Evolutionary conservation across 2,329 filamentous ascomycete genomes (phyloP).

Genomic region (Talaromyces islandicus): DNA sequence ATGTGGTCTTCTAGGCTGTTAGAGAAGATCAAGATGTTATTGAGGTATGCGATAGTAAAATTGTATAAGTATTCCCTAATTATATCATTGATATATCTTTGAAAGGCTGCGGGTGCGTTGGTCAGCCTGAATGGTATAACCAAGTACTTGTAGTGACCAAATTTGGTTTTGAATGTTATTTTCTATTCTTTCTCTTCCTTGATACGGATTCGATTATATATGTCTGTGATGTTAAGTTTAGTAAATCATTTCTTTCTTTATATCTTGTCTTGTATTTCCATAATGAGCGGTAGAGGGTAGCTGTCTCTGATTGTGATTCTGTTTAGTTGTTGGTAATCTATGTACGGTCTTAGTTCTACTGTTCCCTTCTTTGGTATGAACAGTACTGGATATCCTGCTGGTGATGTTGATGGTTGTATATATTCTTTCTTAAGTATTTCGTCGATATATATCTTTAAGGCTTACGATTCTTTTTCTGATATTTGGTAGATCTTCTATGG

Average conservation of each 20-base stretch:
- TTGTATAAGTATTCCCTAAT: constrained; percentile 9
- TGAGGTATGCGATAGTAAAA: constrained; percentile 5
- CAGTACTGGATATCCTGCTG: too few relatives aligned
- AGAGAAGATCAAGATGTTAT: too few relatives aligned
- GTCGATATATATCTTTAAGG: background rate
- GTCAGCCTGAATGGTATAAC: constrained; percentile 24
- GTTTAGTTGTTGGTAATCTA: too few relatives aligned
- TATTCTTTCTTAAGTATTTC: background rate
- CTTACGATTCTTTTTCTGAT: background rate
- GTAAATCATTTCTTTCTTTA: constrained; percentile 11
- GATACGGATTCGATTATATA: constrained; percentile 17
- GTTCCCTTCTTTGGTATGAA: too few relatives aligned
- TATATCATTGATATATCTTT: constrained; percentile 4
- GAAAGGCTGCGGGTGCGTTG: constrained; percentile 9
- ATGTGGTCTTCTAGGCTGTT: too few relatives aligned
- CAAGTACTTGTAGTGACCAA: constrained; percentile 22
- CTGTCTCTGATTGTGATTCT: too few relatives aligned
- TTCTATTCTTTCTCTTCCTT: constrained; percentile 24
- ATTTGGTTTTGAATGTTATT: constrained; percentile 21
- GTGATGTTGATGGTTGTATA: background rate
- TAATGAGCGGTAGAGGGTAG: too few relatives aligned
- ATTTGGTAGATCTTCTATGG: background rate
- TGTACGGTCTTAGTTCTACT: too few relatives aligned
- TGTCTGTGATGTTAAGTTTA: constrained; percentile 17
- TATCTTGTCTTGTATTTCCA: too few relatives aligned